phyloP scores from a whole-genome alignment of 768 basidiomycete species.

The Nidularia pulvinata region DNA sequence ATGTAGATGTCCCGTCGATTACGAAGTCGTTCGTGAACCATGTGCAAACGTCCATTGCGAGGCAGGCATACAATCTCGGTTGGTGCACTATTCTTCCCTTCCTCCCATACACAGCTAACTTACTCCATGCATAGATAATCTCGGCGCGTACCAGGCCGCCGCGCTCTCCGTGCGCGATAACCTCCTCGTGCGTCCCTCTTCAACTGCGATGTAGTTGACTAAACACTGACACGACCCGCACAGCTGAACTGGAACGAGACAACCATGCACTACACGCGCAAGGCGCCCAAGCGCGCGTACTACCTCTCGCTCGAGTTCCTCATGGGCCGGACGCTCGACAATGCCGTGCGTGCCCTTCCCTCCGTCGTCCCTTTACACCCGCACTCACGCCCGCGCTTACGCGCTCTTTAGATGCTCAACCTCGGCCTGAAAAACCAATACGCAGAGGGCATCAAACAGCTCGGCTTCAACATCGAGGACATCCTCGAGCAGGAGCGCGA shows the following conservation, averaged over 20 bases:
- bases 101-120: neutral
- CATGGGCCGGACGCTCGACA: slow-evolving; percentile 80
- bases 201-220: too few relatives aligned
- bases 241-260: slow-evolving; percentile 91
- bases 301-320: slow-evolving; percentile 96
- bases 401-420: slow-evolving; percentile 84
- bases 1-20: slow-evolving; percentile 56
- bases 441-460: slow-evolving; percentile 59
- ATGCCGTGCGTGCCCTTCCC: slow-evolving; percentile 41
- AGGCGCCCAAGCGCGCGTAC: slow-evolving; percentile 88
- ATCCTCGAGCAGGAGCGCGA: slow-evolving; percentile 89
- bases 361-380: neutral
- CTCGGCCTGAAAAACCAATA: slow-evolving; percentile 83
- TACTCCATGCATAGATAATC: slow-evolving; percentile 46
- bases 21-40: slow-evolving; percentile 80
- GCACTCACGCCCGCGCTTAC: too few relatives aligned
- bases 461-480: slow-evolving; percentile 92
- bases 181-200: slow-evolving; percentile 57
- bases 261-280: slow-evolving; percentile 74
- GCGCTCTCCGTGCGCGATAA: slow-evolving; percentile 89
- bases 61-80: slow-evolving; percentile 89
- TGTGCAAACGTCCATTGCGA: slow-evolving; percentile 87
- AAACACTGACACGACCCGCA: too few relatives aligned
- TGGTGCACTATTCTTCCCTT: slow-evolving; percentile 6
- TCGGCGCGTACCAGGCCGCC: slow-evolving; percentile 91